A percentile compares a stretch with the other conserved stretches of the same genome.
phyloP scores from a whole-genome alignment of 345 rosid genomes.

The Excoecaria agallocha region DNA sequence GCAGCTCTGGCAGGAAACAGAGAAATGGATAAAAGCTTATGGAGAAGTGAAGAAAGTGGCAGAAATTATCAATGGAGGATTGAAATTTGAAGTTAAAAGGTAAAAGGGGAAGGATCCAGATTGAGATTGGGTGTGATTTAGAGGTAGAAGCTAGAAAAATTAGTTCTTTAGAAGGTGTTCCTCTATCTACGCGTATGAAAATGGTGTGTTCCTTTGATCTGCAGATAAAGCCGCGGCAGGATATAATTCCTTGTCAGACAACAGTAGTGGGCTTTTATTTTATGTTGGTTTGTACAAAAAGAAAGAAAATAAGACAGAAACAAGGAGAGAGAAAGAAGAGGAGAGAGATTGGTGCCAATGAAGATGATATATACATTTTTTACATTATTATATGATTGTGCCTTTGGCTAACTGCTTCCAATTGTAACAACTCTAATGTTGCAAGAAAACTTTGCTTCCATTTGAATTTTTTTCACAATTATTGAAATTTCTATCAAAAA shows the following conservation, averaged over 20 bases:
- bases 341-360: no score
- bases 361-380: no score
- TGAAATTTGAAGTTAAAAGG: neutral
- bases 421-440: no score
- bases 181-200: conserved; percentile 17
- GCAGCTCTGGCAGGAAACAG: conserved; percentile 10
- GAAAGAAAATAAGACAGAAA: neutral
- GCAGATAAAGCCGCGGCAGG: conserved; percentile 25
- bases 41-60: conserved; percentile 10
- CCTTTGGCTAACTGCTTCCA: no score
- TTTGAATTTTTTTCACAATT: no score
- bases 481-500: no score
- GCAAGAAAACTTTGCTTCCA: no score
- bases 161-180: neutral
- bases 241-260: conserved; percentile 18
- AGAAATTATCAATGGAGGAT: conserved; percentile 1
- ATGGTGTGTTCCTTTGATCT: conserved; percentile 11
- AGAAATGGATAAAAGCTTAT: neutral
- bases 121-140: conserved; percentile 1
- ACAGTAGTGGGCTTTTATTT: conserved; percentile 11
- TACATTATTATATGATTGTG: no score
- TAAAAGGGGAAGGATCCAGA: conserved; percentile 2
- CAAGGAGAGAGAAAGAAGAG: no score
- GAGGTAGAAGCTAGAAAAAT: neutral
- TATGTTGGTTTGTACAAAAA: conserved; percentile 1